Evolutionary conservation across 768 basidiomycete genomes (phyloP), one percentile per base, ranked within the genome.

Genomic region (Coprinopsis marcescibilis): DNA sequence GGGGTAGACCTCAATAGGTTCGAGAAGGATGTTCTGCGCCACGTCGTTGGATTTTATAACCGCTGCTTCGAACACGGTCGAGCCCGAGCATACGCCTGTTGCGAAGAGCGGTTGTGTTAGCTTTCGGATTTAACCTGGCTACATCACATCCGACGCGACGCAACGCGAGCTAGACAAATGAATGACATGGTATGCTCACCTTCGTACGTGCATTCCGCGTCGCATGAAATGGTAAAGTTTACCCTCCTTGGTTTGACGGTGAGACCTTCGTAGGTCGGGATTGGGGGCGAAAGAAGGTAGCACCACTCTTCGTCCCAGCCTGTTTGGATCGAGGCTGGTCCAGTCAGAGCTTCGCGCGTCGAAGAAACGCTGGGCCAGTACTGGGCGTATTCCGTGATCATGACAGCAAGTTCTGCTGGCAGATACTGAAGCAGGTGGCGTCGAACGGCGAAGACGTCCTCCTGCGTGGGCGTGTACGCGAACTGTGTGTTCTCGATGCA

Each of bases 11-110:
- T 46, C 42, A 4, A 30, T 24, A 11, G 47, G 37, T 38, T 50
- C 49, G 14, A 13, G 32, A 1, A 47, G 40, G 0, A 44, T 43
- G 5, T 42, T 25, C 23, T 43, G 42, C 19, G 42, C 33, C 6
- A 39, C 3, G 30, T 43, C 43, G 6, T 36, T 17, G 4, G 52
- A 33, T 26, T 62, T 65, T 17, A 60, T 47, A 13, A 67, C 60
- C 4, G 51, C 52, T 1, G 58, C 63, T 44, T 66, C 61, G 21
- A 66, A 66, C 60, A 63, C 63, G 12, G 60, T 61, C 20, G 45
- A 40, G 38, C 21, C 20, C 19, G 46, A 40, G 30, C 46, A 41
- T 15, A 48, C 35, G 15, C 39, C 46, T 48, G 35, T 4, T 10
- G 19, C 8, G 11, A 23, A 7, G 10, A 60, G 4, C 60, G 60